Evolutionary conservation across 2,329 filamentous ascomycete species (phyloP), one percentile per base, ranked within the genome.

Genomic region (Phaeomoniella chlamydospora): DNA sequence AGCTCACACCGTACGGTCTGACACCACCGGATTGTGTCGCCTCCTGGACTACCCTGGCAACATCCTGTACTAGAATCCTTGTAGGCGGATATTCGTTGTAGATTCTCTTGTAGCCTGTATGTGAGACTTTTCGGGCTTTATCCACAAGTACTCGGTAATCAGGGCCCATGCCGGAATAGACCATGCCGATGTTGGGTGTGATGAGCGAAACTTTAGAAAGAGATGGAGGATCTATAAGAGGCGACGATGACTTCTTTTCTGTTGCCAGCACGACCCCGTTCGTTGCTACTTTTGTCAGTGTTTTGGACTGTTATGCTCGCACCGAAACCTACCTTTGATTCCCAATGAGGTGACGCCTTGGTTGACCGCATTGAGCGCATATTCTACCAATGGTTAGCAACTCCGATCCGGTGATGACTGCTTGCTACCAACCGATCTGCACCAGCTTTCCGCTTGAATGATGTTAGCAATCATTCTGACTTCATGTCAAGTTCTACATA

Each of bases 1-100:
- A 66, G 60, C 84, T 93, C 52, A 98, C 90, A 53, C 90, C 90
- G 57, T 96, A 98, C 33, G 90, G 90, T 45, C 90, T 74, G 44
- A 98, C 88, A 75, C 90, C 90, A 56, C 90, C 90, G 29, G 85
- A 94, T 63, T 98, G 90, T 41, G 90, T 98, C 42, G 90, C 90
- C 65, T 98, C 90, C 65, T 98, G 90, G 80, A 98, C 94, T 47
- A 96, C 88, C 45, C 86, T 76, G 41, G 90, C 90, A 39, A 98
- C 87, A 54, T 98, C 90, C 64, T 98, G 90, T 39, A 98, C 90
- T 65, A 98, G 74, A 80, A 98, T 98, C 59, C 90, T 79, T 39
- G 90, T 98, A 4, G 90, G 90, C n/a, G 90, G 90, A 67, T 98
- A 98, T 67, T 98, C 90, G 66, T 98, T 98, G 72, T 98, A 98